Evolutionary conservation across 2,329 filamentous ascomycete species (phyloP), one percentile per base, ranked within the genome.

Genomic region (Aspergillus fructus): DNA sequence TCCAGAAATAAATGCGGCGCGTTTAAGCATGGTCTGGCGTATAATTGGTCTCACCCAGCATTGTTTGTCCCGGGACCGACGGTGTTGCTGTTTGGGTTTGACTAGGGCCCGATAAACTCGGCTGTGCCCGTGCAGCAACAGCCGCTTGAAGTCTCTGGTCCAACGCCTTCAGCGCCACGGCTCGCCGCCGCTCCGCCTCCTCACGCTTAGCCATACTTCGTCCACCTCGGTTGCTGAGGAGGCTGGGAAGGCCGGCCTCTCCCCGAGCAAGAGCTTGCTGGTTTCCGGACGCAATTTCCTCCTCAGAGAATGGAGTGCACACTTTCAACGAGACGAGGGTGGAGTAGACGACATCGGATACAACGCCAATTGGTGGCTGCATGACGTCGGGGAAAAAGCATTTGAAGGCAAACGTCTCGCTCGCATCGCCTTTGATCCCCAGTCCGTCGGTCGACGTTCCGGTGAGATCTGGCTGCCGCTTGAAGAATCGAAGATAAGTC

Each of bases 401-500:
- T 63, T 92, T 89, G 73, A 99, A 96, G 7, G 93, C 89, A 71
- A 99, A 99, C 0, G 93, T 96, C 75, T 99, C 94, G 74, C 90
- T 96, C 37, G 94, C 91, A 73, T 99, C 94, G 61, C 94, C 94
- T 62, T 88, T 89, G 65, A 96, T 85, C 8, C 79, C 77, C 7
- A 76, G 73, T 52, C 81, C 79, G 49, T 80, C 80, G 7, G 81
- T 85, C 4, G 79, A 78, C 2, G 81, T 78, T 1, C 81, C 81
- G 0, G 82, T 81, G 5, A 82, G 74, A 59, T 81, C 84, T n/a
- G 78, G 82, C 59, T 80, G 78, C 33, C 71, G 71, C 78, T 96
- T 96, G 81, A 91, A 97, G 81, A 97, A 99, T 64, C 94, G 91
- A 17, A 99, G 86, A 75, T 97, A 97, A 43, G 90, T 91, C 93